Base-by-base conservation (phyloP, 2,329 filamentous ascomycete genomes). In the Amylocarpus encephaloides region DNA sequence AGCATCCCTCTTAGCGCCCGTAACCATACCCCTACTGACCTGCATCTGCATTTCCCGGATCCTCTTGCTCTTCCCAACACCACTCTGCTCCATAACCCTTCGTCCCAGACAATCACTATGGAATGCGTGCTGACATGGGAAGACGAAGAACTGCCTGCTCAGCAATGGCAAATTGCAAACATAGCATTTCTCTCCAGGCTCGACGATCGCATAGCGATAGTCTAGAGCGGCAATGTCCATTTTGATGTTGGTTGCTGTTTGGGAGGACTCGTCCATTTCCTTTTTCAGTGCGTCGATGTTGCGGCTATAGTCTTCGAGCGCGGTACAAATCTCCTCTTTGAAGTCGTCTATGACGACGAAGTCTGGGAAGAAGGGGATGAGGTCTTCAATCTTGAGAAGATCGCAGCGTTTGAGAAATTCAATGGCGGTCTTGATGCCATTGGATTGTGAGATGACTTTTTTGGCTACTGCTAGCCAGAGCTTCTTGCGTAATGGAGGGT, bases 281-380 rank as follows among this genome's bases (percentile, higher is more conserved):
- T 85, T 82, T 64, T 91, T 90, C 35, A 98, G 73, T 1, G 75
- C 76, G 63, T 97, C 93, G 59, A 98, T 98, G 59, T 88, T 89
- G 34, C 88, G 85, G 42, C 83, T 87, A 71, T 98, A 98, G 56
- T 94, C 88, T 68, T 98, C 93, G 1, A 98, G 77, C 1, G 94
- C 93, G 0, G 82, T 76, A 70, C 93, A 98, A 34, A 98, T 97
- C 67, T 98, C 93, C 56, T 97, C 91, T 66, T 97, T 96, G 77
- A 98, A 98, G 68, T 97, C 93, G 66, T 98, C 93, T 55, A 98
- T 97, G 46, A 97, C 87, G 19, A 97, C 90, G 65, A 98, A 98
- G 67, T 98, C 93, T 0, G 93, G 93, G 71, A 98, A 98, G 73
- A 98, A 96, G 0, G 93, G 93, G 36, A 98, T 97, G 29, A 98